These are phyloP conservation scores for Polychaeton citri DNA, from an alignment of 2,329 filamentous ascomycete species.

Conservation along the genomic window DNA sequence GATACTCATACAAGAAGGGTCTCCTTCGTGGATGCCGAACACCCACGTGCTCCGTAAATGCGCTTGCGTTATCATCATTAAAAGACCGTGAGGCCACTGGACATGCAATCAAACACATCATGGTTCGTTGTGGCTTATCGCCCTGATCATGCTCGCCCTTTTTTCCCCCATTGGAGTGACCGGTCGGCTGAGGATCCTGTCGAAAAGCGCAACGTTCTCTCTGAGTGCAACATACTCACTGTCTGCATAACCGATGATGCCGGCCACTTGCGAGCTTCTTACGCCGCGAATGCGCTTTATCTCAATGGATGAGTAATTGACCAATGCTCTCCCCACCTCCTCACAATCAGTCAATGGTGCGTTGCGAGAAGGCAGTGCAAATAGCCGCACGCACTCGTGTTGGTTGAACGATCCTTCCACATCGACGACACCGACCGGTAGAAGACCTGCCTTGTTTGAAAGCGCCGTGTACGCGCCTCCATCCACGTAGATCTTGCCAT, in stretches of 20 bases:
- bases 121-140: too few species aligned
- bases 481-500: constrained; percentile 88
- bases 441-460: constrained; percentile 67
- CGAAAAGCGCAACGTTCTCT: constrained; percentile 72
- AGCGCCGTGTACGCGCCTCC: constrained; percentile 73
- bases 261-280: constrained; percentile 67
- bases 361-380: constrained; percentile 53
- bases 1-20: too few species aligned
- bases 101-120: too few species aligned
- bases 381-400: constrained; percentile 79
- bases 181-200: constrained; percentile 16
- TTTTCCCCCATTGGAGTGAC: constrained; percentile 10
- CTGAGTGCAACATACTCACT: constrained; percentile 85
- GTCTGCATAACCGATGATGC: constrained; percentile 77
- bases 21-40: too few species aligned
- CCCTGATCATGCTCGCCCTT: too few species aligned
- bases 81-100: too few species aligned
- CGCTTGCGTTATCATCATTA: too few species aligned
- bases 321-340: constrained; percentile 78
- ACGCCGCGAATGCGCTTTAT: constrained; percentile 73
- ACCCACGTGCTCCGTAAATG: too few species aligned
- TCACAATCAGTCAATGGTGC: constrained; percentile 25
- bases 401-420: constrained; percentile 81
- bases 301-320: constrained; percentile 84
- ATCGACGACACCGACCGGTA: constrained; percentile 81